A percentile compares a stretch with the other conserved stretches of the same genome.
Conservation (phyloP, 1,139 yeast genomes). For the Pichia sp. region DNA sequence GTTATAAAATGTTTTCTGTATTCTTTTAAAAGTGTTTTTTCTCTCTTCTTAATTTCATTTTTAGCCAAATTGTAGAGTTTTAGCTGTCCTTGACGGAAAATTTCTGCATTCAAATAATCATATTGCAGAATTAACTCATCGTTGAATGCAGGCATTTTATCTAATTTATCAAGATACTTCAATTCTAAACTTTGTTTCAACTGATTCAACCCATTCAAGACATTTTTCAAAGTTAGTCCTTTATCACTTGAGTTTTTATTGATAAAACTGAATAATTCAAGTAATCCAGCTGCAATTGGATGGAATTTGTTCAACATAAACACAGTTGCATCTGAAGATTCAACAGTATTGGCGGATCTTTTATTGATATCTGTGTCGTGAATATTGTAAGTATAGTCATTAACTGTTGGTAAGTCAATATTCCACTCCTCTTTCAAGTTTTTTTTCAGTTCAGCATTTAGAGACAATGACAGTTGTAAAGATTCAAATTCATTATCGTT, state of each 20-base stretch:
- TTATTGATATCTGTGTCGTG: conserved; percentile 35
- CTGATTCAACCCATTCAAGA: conserved; percentile 52
- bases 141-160: conserved; percentile 13
- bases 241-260: conserved; percentile 39
- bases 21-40: conserved; percentile 43
- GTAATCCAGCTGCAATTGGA: conserved; percentile 41
- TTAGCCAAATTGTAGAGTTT: conserved; percentile 39
- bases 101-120: conserved; percentile 30
- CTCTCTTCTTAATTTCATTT: conserved; percentile 43
- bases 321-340: conserved; percentile 35
- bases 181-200: conserved; percentile 45
- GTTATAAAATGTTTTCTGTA: conserved; percentile 38
- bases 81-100: conserved; percentile 41
- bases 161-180: conserved; percentile 37
- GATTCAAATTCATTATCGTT: conserved; percentile 57
- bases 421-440: conserved; percentile 27
- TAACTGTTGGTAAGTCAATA: conserved; percentile 40
- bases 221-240: conserved; percentile 40
- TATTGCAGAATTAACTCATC: not conserved
- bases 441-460: conserved; percentile 20
- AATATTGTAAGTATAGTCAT: conserved; percentile 37
- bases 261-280: conserved; percentile 44
- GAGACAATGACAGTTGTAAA: conserved; percentile 40
- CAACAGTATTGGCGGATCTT: not conserved
- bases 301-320: conserved; percentile 40